phyloP scores from a whole-genome alignment of 2,329 filamentous ascomycete species.

The Aspergillus sp. region DNA sequence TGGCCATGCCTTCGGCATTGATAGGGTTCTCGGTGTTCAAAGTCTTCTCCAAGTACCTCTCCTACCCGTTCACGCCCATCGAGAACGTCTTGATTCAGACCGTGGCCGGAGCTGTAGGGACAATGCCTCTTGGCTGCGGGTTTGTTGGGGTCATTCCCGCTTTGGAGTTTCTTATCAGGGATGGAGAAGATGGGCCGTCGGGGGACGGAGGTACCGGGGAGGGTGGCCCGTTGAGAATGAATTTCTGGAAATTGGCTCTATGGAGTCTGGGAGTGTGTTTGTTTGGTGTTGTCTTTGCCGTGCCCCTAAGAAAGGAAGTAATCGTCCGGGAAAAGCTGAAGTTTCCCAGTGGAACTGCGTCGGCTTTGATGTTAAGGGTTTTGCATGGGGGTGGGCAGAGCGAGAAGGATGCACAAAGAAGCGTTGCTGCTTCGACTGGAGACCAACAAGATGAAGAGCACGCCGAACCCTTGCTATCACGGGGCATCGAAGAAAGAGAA shows the following conservation, averaged over 20 bases:
- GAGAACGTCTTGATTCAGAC: slow-evolving; percentile 97
- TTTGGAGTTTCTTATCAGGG: slow-evolving; percentile 77
- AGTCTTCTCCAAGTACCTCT: slow-evolving; percentile 68
- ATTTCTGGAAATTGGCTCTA: slow-evolving; percentile 74
- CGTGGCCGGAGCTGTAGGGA: slow-evolving; percentile 90
- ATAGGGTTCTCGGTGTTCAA: slow-evolving; percentile 96
- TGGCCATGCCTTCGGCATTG: slow-evolving; percentile 94
- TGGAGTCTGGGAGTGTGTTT: slow-evolving; percentile 95
- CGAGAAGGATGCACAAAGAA: slow-evolving; percentile 38
- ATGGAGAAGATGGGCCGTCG: slow-evolving; percentile 74
- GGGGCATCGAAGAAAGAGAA: slow-evolving; percentile 41
- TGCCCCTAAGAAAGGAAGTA: slow-evolving; percentile 84
- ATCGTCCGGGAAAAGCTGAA: slow-evolving; percentile 89
- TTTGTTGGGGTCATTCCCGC: slow-evolving; percentile 95
- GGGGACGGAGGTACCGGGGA: slow-evolving; percentile 73
- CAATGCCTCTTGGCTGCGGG: slow-evolving; percentile 93
- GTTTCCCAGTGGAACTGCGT: slow-evolving; percentile 94
- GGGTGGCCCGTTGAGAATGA: slow-evolving; percentile 71
- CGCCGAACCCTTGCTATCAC: slow-evolving; percentile 30
- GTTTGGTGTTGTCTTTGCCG: slow-evolving; percentile 95
- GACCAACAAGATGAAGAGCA: slow-evolving; percentile 26
- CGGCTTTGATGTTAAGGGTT: slow-evolving; percentile 87
- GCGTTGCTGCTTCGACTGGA: slow-evolving; percentile 12
- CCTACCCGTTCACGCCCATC: slow-evolving; percentile 83
- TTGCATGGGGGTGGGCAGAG: slow-evolving; percentile 66